Conservation (phyloP, 1,139 yeast species). For the Zygoascus hellenicus region DNA sequence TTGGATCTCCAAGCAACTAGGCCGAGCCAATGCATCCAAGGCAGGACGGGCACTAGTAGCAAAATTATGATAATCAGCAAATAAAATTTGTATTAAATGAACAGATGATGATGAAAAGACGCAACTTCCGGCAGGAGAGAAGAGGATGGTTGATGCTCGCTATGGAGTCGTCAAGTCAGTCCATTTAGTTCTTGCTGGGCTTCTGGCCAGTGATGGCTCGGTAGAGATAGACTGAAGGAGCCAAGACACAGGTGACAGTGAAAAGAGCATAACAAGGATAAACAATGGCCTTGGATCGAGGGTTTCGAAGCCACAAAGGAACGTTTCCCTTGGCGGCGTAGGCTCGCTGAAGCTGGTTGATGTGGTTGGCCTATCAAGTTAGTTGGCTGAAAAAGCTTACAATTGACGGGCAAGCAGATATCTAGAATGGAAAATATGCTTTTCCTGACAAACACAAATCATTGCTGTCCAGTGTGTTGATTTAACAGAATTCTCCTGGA, state of each 20-base stretch:
- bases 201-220: slow-evolving; percentile 11
- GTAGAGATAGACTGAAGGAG: slow-evolving; percentile 42
- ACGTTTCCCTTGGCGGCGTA: slow-evolving; percentile 35
- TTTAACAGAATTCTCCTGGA: background rate
- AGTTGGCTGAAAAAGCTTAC: too few species aligned
- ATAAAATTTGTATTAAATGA: background rate
- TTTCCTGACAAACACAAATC: too few species aligned
- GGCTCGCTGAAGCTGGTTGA: slow-evolving; percentile 36
- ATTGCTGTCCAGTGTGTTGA: background rate
- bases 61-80: background rate
- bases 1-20: slow-evolving; percentile 29
- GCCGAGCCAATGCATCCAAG: slow-evolving; percentile 28
- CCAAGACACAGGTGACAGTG: slow-evolving; percentile 58
- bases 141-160: too few species aligned
- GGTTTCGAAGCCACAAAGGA: slow-evolving; percentile 39
- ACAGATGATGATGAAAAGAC: background rate
- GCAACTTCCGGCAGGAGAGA: too few species aligned
- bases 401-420: too few species aligned
- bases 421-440: too few species aligned
- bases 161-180: too few species aligned
- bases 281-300: slow-evolving; percentile 70
- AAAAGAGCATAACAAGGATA: slow-evolving; percentile 89
- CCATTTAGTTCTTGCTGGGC: slow-evolving; percentile 3
- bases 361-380: slow-evolving; percentile 25
- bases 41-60: slow-evolving; percentile 31